These are phyloP conservation scores for Mallotus nudiflorus DNA, from an alignment of 345 rosid genomes.

Conservation along the genomic window DNA sequence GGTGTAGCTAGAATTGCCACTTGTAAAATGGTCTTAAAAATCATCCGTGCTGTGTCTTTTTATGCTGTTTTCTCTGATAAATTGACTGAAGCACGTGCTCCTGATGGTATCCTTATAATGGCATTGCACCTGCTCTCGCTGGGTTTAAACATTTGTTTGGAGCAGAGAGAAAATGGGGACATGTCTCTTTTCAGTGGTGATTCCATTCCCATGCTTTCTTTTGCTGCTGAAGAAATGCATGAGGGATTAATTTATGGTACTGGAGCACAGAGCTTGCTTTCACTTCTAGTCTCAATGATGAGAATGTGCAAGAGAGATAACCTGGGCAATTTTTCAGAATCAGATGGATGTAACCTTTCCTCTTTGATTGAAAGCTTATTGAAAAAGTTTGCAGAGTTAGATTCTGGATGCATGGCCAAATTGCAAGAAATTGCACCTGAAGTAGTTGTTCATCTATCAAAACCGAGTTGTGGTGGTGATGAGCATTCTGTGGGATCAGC, in stretches of 20 bases:
- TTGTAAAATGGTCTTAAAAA: constrained; percentile 61
- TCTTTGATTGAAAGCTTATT: constrained; percentile 72
- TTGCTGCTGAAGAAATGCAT: constrained; percentile 62
- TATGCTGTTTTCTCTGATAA: constrained; percentile 71
- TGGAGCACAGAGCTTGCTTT: constrained; percentile 68
- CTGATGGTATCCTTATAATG: constrained; percentile 66
- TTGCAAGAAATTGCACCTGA: constrained; percentile 81
- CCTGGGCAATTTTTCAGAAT: constrained; percentile 47
- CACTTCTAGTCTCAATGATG: constrained; percentile 86
- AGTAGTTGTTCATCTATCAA: constrained; percentile 51
- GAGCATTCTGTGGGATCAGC: constrained; percentile 30
- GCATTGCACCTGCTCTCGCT: constrained; percentile 83
- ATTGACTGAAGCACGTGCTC: constrained; percentile 64
- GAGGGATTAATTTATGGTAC: constrained; percentile 49
- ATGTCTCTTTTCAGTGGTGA: constrained; percentile 34
- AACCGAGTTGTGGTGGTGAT: constrained; percentile 29
- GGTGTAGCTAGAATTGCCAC: constrained; percentile 72
- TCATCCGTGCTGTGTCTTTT: constrained; percentile 68
- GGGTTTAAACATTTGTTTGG: constrained; percentile 67
- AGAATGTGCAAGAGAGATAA: constrained; percentile 57
- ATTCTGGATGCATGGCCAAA: constrained; percentile 59
- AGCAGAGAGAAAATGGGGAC: constrained; percentile 44
- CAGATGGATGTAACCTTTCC: constrained; percentile 64
- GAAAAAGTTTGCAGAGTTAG: constrained; percentile 73
- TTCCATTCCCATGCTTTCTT: constrained; percentile 47